Conservation (phyloP, 805 yeast genomes). For the Saturnispora gosingensis region DNA sequence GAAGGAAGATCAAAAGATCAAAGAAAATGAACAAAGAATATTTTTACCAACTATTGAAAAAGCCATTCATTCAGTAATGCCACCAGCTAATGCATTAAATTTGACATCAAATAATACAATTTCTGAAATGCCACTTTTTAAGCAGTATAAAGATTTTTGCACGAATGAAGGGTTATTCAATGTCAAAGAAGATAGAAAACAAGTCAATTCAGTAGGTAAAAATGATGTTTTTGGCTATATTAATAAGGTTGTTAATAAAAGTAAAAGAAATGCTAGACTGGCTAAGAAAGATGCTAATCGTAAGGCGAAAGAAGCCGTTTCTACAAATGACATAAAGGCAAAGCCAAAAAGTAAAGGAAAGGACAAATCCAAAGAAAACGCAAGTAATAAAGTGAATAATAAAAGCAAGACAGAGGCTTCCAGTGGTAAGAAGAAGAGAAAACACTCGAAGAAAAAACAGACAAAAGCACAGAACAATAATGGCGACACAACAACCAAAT, state of each 20-base stretch:
- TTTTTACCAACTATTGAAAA: conserved; percentile 30
- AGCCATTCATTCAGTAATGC: conserved; percentile 29
- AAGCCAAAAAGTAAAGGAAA: conserved; percentile 1
- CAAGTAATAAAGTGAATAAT: not conserved
- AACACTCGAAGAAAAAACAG: conserved; percentile 8
- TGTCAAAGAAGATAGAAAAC: not conserved
- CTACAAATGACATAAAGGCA: not conserved
- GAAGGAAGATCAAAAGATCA: not conserved
- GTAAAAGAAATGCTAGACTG: not conserved
- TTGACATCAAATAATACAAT: conserved; percentile 12
- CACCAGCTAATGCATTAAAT: not conserved
- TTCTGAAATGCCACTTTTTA: conserved; percentile 8
- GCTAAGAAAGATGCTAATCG: not conserved
- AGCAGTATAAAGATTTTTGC: conserved; percentile 9
- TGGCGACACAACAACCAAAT: not conserved
- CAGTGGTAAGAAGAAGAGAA: not conserved
- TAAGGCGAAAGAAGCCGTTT: conserved; percentile 7
- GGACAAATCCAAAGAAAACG: not conserved
- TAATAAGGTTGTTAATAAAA: not conserved
- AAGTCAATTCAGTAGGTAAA: not conserved
- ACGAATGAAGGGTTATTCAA: not conserved
- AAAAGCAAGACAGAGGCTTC: conserved; percentile 8
- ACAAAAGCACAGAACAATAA: conserved; percentile 2
- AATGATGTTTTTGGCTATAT: not conserved
- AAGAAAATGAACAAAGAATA: conserved; percentile 4